phyloP scores from a whole-genome alignment of 345 rosid genomes.

The Sapria himalayana region DNA sequence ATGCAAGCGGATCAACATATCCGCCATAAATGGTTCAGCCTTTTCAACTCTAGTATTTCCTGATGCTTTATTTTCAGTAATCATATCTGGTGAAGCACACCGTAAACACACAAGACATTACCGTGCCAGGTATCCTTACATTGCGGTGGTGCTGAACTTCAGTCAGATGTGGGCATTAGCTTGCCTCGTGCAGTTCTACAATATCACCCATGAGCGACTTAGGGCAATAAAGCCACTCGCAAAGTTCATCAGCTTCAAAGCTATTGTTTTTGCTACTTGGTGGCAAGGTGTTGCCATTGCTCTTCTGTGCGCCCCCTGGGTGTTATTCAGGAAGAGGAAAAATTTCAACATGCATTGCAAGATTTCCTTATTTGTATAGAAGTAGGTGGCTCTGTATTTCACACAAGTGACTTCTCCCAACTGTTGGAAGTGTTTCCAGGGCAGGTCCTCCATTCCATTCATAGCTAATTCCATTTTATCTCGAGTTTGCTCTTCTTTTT shows the following conservation, averaged over 20 bases:
- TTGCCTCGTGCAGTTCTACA: slow-evolving; percentile 87
- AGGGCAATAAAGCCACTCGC: slow-evolving; percentile 85
- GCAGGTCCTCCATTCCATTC: no score
- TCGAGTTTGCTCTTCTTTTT: background rate
- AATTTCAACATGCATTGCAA: slow-evolving; percentile 73
- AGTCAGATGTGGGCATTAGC: slow-evolving; percentile 98
- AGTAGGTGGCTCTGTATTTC: slow-evolving; percentile 29
- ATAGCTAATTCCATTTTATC: background rate
- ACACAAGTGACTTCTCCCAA: slow-evolving; percentile 4
- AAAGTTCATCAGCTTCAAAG: slow-evolving; percentile 79
- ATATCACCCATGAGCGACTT: slow-evolving; percentile 72
- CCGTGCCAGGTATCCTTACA: slow-evolving; percentile 95
- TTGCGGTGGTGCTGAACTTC: slow-evolving; percentile 91
- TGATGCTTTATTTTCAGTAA: no score
- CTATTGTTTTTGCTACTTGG: slow-evolving; percentile 96
- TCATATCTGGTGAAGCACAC: no score
- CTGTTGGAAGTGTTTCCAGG: no score
- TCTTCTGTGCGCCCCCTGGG: slow-evolving; percentile 55
- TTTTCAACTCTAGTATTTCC: no score
- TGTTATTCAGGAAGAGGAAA: slow-evolving; percentile 74
- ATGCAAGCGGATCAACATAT: no score
- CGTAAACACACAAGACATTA: no score
- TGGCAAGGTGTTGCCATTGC: slow-evolving; percentile 99
- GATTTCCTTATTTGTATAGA: slow-evolving; percentile 96
- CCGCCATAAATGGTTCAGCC: no score